Base-by-base conservation (phyloP, 2,329 filamentous ascomycete genomes). In the Purpureocillium takamizusanense region DNA sequence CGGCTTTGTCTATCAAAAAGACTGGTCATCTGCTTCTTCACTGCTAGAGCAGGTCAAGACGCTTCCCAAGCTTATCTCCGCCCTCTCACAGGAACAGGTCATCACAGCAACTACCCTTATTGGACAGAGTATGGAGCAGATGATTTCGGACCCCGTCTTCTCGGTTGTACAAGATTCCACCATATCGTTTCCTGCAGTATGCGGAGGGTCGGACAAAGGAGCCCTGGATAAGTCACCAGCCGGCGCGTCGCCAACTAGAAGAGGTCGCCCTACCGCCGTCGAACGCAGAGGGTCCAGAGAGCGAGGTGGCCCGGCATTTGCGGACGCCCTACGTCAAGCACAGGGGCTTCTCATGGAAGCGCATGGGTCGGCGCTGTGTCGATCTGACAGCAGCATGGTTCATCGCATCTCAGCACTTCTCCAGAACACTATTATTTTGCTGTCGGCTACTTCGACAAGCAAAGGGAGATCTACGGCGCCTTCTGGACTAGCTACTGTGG, bases 81-180 rank as follows among this genome's bases (percentile, higher is more conserved):
- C 56, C 51, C 48, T 67, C 46, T 51, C 62, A 40, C 54, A 73
- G 48, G 66, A 77, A 41, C 74, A 78, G 30, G 69, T 86, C 39
- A 70, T 77, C 10, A 76, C 76, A 41, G 85, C 83, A 15, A 78
- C 78, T 38, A 77, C 82, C 33, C 72, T 84, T 32, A 67, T 87
- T 42, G 71, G 77, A 13, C 74, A 83, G 56, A 83, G 81, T 44
- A 69, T 83, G 50, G 76, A 82, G 34, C 73, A 82, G 51, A 85
- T 95, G 67, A 74, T 80, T 11, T 73, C 75, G 4, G 86, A 95
- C 58, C 81, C 89, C 3, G 83, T 92, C 4, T 94, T 90, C 57
- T 94, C 86, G 14, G 84, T 90, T 9, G 74, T 97, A 13, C 86
- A 90, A 33, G 92, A 98, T 51, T 95, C 92, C 1, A 95, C 88